Evolutionary conservation across 1,139 yeast species (phyloP).

Genomic region (Pichiaceae sp.): DNA sequence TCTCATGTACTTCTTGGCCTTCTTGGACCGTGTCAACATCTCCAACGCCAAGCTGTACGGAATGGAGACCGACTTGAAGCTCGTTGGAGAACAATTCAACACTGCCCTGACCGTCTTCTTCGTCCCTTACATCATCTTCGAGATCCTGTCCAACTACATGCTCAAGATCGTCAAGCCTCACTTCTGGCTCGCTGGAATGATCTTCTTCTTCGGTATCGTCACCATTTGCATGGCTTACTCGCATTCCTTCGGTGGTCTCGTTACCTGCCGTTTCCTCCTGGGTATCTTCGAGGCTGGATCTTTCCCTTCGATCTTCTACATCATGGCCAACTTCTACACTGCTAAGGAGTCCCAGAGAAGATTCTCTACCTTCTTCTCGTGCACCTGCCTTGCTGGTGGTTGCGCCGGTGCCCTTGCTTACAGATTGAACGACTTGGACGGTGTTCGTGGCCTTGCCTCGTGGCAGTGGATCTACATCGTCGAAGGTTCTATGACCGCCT

Average conservation of each 20-base stretch:
- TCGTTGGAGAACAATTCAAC: constrained; percentile 54
- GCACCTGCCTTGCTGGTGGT: constrained; percentile 71
- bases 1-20: constrained; percentile 57
- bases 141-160: constrained; percentile 56
- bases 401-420: constrained; percentile 73
- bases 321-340: constrained; percentile 48
- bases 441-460: constrained; percentile 38
- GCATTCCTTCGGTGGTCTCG: constrained; percentile 46
- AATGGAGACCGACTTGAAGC: constrained; percentile 39
- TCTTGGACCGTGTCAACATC: constrained; percentile 66
- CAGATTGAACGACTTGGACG: constrained; percentile 44
- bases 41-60: constrained; percentile 71
- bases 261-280: constrained; percentile 53
- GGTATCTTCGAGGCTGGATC: constrained; percentile 65
- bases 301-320: constrained; percentile 67
- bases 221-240: constrained; percentile 63
- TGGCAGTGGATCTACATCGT: constrained; percentile 74
- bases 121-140: constrained; percentile 63
- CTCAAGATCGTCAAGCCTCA: constrained; percentile 58
- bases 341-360: constrained; percentile 61
- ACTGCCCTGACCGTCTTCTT: constrained; percentile 60
- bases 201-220: constrained; percentile 53
- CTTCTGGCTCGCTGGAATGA: constrained; percentile 49
- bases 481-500: constrained; percentile 65
- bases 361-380: constrained; percentile 59